A percentile compares a stretch with the other conserved stretches of the same genome.
Conservation (phyloP, 2,329 filamentous ascomycete genomes). For the Verticillium dahliae region DNA sequence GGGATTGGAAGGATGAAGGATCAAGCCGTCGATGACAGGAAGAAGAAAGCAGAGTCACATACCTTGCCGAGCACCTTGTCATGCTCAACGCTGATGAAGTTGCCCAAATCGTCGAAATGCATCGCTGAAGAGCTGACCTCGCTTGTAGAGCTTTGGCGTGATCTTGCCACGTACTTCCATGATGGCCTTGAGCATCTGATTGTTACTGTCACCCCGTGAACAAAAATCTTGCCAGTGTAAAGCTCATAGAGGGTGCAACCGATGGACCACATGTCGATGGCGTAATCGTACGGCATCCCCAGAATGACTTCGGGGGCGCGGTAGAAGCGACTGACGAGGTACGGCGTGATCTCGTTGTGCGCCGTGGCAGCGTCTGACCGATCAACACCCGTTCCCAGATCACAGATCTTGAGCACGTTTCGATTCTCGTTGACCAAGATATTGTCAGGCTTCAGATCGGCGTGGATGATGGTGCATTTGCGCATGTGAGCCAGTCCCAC, state of each 20-base stretch:
- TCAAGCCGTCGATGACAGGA: neutral
- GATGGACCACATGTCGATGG: slow-evolving; percentile 95
- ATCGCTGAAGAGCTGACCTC: slow-evolving; percentile 67
- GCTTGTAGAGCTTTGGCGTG: slow-evolving; percentile 80
- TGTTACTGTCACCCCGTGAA: slow-evolving; percentile 96
- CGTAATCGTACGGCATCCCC: slow-evolving; percentile 91
- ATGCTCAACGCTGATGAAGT: slow-evolving; percentile 78
- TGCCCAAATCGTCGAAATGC: slow-evolving; percentile 80
- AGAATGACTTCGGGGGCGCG: slow-evolving; percentile 95
- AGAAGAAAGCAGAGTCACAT: slow-evolving; percentile 22
- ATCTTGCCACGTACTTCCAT: slow-evolving; percentile 95
- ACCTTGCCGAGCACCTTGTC: slow-evolving; percentile 85
- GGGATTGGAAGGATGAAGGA: neutral
- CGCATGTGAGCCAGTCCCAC: slow-evolving; percentile 80
- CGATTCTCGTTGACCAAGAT: slow-evolving; percentile 81
- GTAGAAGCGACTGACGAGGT: slow-evolving; percentile 95
- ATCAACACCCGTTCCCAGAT: slow-evolving; percentile 93
- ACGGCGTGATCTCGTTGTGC: slow-evolving; percentile 81
- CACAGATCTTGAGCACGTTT: slow-evolving; percentile 87
- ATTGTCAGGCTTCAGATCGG: slow-evolving; percentile 96
- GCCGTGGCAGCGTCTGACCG: slow-evolving; percentile 68
- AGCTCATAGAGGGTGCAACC: slow-evolving; percentile 96
- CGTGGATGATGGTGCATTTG: slow-evolving; percentile 89
- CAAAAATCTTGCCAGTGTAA: slow-evolving; percentile 92
- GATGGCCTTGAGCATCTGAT: slow-evolving; percentile 94